Percentiles rank a stretch among this genome's conserved stretches.
phyloP scores from a whole-genome alignment of 805 yeast genomes.

The Naumovozyma castellii region DNA sequence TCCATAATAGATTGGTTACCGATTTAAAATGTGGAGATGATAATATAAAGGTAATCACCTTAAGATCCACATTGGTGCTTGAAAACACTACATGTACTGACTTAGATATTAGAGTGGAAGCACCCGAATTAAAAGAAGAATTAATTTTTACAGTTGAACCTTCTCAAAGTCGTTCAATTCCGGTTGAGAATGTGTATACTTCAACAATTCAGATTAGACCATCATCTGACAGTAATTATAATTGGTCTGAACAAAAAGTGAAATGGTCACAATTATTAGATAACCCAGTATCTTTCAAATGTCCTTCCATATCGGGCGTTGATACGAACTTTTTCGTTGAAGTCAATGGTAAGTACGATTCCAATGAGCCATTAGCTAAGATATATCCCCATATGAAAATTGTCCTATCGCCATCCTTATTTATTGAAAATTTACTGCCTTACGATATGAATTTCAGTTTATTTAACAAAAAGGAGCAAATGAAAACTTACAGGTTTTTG shows the following conservation, averaged over 20 bases:
- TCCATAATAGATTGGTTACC: slow-evolving; percentile 67
- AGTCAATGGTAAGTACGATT: slow-evolving; percentile 55
- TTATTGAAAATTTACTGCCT: slow-evolving; percentile 77
- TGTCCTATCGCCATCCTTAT: slow-evolving; percentile 74
- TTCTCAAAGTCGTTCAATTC: slow-evolving; percentile 54
- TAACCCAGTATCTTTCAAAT: slow-evolving; percentile 47
- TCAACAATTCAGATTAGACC: slow-evolving; percentile 58
- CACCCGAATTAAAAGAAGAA: slow-evolving; percentile 25
- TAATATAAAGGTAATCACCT: slow-evolving; percentile 66
- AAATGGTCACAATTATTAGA: slow-evolving; percentile 55
- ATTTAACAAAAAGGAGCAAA: slow-evolving; percentile 61
- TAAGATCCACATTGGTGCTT: slow-evolving; percentile 67
- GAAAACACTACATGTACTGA: slow-evolving; percentile 58
- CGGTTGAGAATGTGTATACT: slow-evolving; percentile 57
- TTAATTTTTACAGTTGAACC: slow-evolving; percentile 40
- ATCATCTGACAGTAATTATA: slow-evolving; percentile 41
- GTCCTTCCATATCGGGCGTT: slow-evolving; percentile 39
- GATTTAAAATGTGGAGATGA: slow-evolving; percentile 63
- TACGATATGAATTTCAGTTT: slow-evolving; percentile 66
- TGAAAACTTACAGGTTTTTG: slow-evolving; percentile 57
- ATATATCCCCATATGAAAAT: slow-evolving; percentile 80
- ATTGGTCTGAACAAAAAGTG: slow-evolving; percentile 58
- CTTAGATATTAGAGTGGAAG: slow-evolving; percentile 35
- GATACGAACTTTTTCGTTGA: slow-evolving; percentile 53
- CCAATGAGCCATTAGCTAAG: slow-evolving; percentile 58